A percentile compares a stretch with the other conserved stretches of the same genome.
These are phyloP conservation scores for Globisporangium cederbergense DNA, from an alignment of 352 stramenopile species.

Conservation along the genomic window DNA sequence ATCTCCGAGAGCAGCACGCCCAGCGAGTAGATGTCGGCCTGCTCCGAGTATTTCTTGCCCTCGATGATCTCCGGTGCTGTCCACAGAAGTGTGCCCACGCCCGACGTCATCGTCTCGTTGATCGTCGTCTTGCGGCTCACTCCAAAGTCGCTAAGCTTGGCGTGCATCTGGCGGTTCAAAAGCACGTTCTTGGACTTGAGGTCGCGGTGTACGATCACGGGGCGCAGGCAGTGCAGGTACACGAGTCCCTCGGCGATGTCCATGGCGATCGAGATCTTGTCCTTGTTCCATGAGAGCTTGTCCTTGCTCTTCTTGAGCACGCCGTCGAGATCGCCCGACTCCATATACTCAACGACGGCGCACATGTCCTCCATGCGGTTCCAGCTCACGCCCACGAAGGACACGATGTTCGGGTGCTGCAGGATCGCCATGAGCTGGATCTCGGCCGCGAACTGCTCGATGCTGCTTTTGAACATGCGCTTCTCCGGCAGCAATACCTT, in stretches of 20 bases:
- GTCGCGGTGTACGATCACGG: conserved; percentile 80
- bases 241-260: conserved; percentile 78
- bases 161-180: conserved; percentile 56
- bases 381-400: conserved; percentile 72
- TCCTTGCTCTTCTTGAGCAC: conserved; percentile 52
- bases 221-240: conserved; percentile 76
- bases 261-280: conserved; percentile 83
- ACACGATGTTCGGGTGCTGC: conserved; percentile 76
- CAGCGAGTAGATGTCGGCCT: conserved; percentile 87
- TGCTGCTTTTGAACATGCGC: conserved; percentile 35
- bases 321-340: conserved; percentile 57
- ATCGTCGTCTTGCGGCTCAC: conserved; percentile 69
- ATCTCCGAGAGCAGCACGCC: conserved; percentile 81
- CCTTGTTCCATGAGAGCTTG: conserved; percentile 55
- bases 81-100: conserved; percentile 80
- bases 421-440: conserved; percentile 70
- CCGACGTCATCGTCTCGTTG: conserved; percentile 76
- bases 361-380: conserved; percentile 62
- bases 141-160: conserved; percentile 88
- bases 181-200: conserved; percentile 88
- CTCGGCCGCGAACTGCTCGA: conserved; percentile 71
- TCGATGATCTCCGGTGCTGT: conserved; percentile 88
- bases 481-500: conserved; percentile 69
- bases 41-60: conserved; percentile 82
- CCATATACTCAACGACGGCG: conserved; percentile 79